phyloP scores from a whole-genome alignment of 2,329 filamentous ascomycete species.

The Botrytis paeoniae region DNA sequence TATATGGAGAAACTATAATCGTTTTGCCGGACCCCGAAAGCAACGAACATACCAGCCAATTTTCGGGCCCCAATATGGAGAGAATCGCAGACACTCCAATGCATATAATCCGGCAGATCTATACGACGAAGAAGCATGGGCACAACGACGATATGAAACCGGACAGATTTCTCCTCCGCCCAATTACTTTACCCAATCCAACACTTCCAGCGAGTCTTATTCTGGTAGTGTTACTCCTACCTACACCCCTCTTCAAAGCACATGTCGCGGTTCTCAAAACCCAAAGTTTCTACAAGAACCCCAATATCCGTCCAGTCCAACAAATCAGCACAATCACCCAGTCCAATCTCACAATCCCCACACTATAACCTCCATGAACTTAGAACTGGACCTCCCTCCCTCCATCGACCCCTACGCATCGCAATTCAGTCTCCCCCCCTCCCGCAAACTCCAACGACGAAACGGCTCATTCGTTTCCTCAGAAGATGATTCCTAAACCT shows the following conservation, averaged over 20 bases:
- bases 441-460: background rate
- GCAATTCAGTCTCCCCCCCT: background rate
- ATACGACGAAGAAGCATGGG: background rate
- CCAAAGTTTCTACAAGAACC: rapidly evolving
- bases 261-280: rapidly evolving
- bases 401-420: background rate
- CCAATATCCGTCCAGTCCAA: no score
- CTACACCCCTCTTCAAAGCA: rapidly evolving
- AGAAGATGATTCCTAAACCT: background rate
- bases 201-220: background rate
- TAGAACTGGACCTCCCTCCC: background rate
- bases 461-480: background rate
- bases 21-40: background rate
- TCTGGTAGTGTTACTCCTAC: no score
- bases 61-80: background rate
- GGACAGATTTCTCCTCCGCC: background rate
- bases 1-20: background rate
- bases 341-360: rapidly evolving
- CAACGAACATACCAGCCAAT: background rate
- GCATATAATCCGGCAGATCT: rapidly evolving
- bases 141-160: background rate
- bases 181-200: background rate
- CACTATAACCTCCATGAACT: background rate
- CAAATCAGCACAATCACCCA: background rate
- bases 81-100: background rate